Conservation (phyloP, 345 rosid genomes). For the Hibiscus syriacus region DNA sequence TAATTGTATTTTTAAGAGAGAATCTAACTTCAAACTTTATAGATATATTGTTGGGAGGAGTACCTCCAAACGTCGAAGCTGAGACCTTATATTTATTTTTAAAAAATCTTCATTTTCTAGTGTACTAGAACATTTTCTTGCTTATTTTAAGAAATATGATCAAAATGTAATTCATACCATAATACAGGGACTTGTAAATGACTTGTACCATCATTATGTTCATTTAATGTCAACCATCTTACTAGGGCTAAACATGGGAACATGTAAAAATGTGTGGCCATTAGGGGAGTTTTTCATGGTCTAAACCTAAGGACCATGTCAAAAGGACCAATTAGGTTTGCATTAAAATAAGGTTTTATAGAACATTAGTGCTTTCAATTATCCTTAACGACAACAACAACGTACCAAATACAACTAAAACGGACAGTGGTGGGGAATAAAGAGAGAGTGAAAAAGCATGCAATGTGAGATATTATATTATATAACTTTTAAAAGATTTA, state of each 20-base stretch:
- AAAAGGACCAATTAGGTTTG: background rate
- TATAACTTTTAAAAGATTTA: background rate
- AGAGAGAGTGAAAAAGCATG: background rate
- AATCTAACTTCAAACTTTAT: too few species aligned
- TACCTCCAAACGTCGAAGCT: too few species aligned
- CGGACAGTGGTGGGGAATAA: too few species aligned
- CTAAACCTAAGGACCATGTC: background rate
- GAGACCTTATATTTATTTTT: too few species aligned
- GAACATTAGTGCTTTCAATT: constrained; percentile 12
- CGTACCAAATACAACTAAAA: constrained; percentile 30
- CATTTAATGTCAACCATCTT: background rate
- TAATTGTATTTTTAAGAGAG: too few species aligned
- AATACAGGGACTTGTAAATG: too few species aligned
- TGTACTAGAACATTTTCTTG: too few species aligned
- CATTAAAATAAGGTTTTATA: constrained; percentile 1
- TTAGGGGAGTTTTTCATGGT: background rate
- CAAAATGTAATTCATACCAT: too few species aligned
- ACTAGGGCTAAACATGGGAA: background rate
- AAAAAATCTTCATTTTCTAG: too few species aligned
- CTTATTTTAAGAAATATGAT: too few species aligned
- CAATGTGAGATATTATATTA: background rate
- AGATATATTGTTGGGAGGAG: too few species aligned
- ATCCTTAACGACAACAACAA: constrained; percentile 13
- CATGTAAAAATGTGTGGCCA: background rate
- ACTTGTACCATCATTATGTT: too few species aligned